A percentile compares a stretch with the other conserved stretches of the same genome.
These are phyloP conservation scores for Fraxinus velutina DNA, from an alignment of 305 asterid species.

Conservation along the genomic window DNA sequence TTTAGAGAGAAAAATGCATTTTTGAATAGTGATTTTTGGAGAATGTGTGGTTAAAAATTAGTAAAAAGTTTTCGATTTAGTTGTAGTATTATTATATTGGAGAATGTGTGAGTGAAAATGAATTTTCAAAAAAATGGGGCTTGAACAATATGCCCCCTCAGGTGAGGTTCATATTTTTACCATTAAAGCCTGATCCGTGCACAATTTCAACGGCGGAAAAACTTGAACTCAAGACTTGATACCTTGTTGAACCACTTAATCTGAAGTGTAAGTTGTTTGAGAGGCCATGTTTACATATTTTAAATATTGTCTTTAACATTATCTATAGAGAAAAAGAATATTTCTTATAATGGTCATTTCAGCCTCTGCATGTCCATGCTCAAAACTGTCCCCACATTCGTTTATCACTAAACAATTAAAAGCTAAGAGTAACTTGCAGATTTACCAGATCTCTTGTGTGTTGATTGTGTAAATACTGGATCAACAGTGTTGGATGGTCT, in stretches of 20 bases:
- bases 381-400: not conserved
- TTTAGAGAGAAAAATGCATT: too few relatives aligned
- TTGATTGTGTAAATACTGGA: slow-evolving; percentile 58
- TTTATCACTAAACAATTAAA: slow-evolving; percentile 21
- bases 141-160: not conserved
- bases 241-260: not conserved
- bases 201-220: not conserved
- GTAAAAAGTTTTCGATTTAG: too few relatives aligned
- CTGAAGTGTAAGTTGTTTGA: not conserved
- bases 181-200: not conserved
- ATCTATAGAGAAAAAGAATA: not conserved
- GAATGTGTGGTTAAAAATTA: too few relatives aligned
- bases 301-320: not conserved
- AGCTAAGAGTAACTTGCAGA: slow-evolving; percentile 13
- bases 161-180: not conserved
- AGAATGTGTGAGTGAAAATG: too few relatives aligned
- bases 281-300: not conserved
- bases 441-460: slow-evolving; percentile 76
- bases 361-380: slow-evolving; percentile 5
- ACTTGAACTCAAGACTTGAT: not conserved
- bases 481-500: slow-evolving; percentile 78
- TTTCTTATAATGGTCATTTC: not conserved
- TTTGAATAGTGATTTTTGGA: too few relatives aligned
- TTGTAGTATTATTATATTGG: too few relatives aligned
- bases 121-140: not conserved